Percentiles rank a stretch among this genome's conserved stretches.
Evolutionary conservation across 1,284 basidiomycete genomes (phyloP).

Genomic region (Tremellales sp.): DNA sequence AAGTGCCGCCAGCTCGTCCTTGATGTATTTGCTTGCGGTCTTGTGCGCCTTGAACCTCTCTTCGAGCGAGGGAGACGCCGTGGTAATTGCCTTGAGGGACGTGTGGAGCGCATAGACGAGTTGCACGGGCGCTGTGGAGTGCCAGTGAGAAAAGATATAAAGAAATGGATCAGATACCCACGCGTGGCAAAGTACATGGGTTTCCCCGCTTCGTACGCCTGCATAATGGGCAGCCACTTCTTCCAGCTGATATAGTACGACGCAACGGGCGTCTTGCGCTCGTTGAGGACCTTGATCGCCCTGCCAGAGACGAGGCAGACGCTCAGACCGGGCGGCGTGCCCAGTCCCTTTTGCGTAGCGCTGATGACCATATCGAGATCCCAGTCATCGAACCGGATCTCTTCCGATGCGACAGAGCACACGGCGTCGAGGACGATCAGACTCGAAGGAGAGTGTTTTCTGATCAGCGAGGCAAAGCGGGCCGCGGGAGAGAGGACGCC

Average conservation of each 20-base stretch:
- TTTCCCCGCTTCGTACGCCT: constrained; percentile 60
- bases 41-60: constrained; percentile 77
- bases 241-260: constrained; percentile 90
- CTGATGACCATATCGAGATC: constrained; percentile 83
- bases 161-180: constrained; percentile 40
- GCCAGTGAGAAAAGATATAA: neutral
- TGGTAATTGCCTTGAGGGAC: constrained; percentile 70
- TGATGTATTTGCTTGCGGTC: constrained; percentile 68
- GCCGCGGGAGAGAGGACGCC: constrained; percentile 86
- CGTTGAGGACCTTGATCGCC: constrained; percentile 71
- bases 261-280: constrained; percentile 64
- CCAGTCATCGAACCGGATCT: constrained; percentile 94
- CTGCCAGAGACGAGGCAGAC: constrained; percentile 76
- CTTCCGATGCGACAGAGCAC: constrained; percentile 93
- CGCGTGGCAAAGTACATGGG: constrained; percentile 86
- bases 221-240: constrained; percentile 94
- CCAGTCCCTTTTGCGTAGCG: constrained; percentile 93
- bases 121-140: constrained; percentile 64
- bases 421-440: constrained; percentile 89
- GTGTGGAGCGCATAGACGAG: constrained; percentile 85
- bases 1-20: constrained; percentile 63
- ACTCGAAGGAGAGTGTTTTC: constrained; percentile 76
- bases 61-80: constrained; percentile 60
- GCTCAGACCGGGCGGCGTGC: constrained; percentile 89
- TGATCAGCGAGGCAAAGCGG: constrained; percentile 70